Percentiles rank a stretch among this genome's conserved stretches.
phyloP scores from a whole-genome alignment of 2,329 filamentous ascomycete species.

The Talaromyces sp. region DNA sequence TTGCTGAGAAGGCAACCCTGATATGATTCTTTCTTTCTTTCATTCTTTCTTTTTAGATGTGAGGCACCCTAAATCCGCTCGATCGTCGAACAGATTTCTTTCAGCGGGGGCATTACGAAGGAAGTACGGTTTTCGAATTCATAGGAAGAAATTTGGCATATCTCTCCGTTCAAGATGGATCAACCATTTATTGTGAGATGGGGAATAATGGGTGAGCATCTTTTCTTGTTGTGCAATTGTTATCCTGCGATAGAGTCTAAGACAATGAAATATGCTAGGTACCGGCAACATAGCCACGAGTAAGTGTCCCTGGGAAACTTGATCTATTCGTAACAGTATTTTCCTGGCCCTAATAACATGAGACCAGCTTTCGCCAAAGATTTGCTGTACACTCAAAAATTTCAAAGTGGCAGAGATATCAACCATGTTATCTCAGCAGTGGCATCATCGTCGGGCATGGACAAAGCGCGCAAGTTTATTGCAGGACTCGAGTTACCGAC shows the following conservation, averaged over 20 bases:
- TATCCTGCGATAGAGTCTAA: not conserved
- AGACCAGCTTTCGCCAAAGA: conserved; percentile 41
- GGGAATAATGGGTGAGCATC: conserved; percentile 40
- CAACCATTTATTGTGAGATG: conserved; percentile 33
- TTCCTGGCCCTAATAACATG: not conserved
- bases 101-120: not conserved
- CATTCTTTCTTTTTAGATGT: too few species aligned
- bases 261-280: not conserved
- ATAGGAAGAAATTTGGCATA: not conserved
- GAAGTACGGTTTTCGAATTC: not conserved
- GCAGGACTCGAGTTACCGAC: conserved; percentile 62
- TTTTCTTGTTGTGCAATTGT: not conserved
- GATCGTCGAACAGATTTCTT: too few species aligned
- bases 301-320: not conserved
- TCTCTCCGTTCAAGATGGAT: not conserved
- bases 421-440: conserved; percentile 73
- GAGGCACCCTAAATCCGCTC: too few species aligned
- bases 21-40: not conserved
- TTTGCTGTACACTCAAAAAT: conserved; percentile 66
- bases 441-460: conserved; percentile 68
- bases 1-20: not conserved
- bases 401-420: conserved; percentile 65
- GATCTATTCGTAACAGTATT: not conserved
- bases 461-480: conserved; percentile 68
- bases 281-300: conserved; percentile 5